These are phyloP conservation scores for Mycocentrospora acerina DNA, from an alignment of 2,329 filamentous ascomycete species.

Conservation along the genomic window DNA sequence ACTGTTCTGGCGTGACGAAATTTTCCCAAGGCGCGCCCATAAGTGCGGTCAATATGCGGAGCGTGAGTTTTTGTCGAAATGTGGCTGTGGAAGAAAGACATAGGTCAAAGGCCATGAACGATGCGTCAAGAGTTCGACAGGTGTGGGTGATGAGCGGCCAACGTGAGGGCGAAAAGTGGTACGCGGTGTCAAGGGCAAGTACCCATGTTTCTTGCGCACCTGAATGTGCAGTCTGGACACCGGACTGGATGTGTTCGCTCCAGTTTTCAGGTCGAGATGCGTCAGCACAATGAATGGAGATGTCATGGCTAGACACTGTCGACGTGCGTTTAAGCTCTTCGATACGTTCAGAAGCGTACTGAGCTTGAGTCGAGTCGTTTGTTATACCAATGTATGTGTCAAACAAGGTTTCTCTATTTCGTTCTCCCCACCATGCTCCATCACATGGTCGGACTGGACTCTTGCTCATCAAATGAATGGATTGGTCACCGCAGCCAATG, in stretches of 20 bases:
- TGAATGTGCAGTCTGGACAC: slow-evolving; percentile 4
- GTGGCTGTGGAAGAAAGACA: slow-evolving; percentile 37
- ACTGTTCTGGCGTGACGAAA: slow-evolving; percentile 51
- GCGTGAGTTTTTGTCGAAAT: slow-evolving; percentile 24
- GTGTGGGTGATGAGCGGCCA: slow-evolving; percentile 50
- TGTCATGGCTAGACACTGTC: slow-evolving; percentile 1
- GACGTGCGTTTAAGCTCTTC: slow-evolving; percentile 4
- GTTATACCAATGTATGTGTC: slow-evolving; percentile 56
- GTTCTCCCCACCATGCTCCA: slow-evolving; percentile 17
- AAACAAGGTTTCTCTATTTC: slow-evolving; percentile 8
- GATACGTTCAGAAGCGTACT: slow-evolving; percentile 29
- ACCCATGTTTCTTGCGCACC: slow-evolving; percentile 49
- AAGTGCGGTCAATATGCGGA: slow-evolving; percentile 49
- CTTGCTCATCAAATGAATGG: slow-evolving; percentile 45
- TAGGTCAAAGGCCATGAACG: slow-evolving; percentile 59
- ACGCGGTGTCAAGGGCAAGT: slow-evolving; percentile 58
- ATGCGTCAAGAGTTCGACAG: slow-evolving; percentile 46
- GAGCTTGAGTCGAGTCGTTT: slow-evolving; percentile 50
- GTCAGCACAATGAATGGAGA: slow-evolving; percentile 52
- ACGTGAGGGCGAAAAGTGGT: slow-evolving; percentile 59
- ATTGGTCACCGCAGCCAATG: slow-evolving; percentile 63
- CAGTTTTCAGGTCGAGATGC: slow-evolving; percentile 52
- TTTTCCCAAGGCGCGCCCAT: slow-evolving; percentile 54
- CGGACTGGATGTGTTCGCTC: slow-evolving; percentile 30
- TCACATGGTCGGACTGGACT: slow-evolving; percentile 13